phyloP scores from a whole-genome alignment of 352 stramenopile genomes.

The Pythium folliculosum region DNA sequence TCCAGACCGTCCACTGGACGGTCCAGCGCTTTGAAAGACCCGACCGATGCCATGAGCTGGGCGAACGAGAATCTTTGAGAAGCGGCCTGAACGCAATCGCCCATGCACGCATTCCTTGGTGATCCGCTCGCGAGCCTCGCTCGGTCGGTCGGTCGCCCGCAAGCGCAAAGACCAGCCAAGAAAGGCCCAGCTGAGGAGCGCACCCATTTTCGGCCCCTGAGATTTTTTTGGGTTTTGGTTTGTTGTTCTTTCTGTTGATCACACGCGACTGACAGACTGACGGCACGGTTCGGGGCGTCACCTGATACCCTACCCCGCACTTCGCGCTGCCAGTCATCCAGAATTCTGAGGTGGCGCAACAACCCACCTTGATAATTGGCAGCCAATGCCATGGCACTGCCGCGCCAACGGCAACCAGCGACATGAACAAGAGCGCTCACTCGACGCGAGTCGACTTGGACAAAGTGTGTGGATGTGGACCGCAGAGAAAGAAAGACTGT shows the following conservation, averaged over 20 bases:
- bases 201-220: neutral
- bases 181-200: neutral
- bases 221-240: neutral
- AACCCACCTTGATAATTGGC: neutral
- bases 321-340: slow-evolving; percentile 21
- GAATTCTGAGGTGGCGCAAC: neutral
- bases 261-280: neutral
- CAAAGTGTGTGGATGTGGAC: neutral
- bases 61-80: too few relatives aligned
- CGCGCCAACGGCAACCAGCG: slow-evolving; percentile 1
- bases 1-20: too few relatives aligned
- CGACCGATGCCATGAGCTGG: too few relatives aligned
- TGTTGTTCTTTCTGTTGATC: neutral
- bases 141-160: neutral
- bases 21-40: too few relatives aligned
- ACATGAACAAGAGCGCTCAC: slow-evolving; percentile 9
- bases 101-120: too few relatives aligned
- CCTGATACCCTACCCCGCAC: slow-evolving; percentile 20
- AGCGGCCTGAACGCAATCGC: neutral
- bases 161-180: neutral
- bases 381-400: neutral
- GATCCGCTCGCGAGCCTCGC: too few relatives aligned
- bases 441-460: neutral
- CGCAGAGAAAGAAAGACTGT: neutral
- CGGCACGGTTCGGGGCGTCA: neutral